Conservation (phyloP, 2,329 filamentous ascomycete genomes). For the Clonostachys rhizophaga region DNA sequence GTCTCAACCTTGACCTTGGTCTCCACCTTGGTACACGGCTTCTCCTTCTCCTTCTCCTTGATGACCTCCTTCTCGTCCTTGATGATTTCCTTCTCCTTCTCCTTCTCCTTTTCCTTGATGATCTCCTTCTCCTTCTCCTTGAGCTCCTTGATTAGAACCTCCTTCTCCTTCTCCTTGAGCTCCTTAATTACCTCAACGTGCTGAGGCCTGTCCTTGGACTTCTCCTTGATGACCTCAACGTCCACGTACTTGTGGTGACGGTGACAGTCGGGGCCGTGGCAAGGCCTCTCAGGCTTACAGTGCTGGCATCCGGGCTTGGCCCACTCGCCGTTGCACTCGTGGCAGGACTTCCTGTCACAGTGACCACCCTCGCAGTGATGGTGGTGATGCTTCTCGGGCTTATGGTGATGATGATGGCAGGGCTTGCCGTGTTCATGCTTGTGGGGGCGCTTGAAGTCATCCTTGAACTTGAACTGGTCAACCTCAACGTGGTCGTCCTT, state of each 20-base stretch:
- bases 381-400: not conserved
- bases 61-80: not conserved
- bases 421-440: not conserved
- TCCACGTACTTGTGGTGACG: conserved; percentile 2
- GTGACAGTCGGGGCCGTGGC: conserved; percentile 7
- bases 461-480: not conserved
- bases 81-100: not conserved
- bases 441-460: not conserved
- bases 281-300: conserved; percentile 15
- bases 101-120: not conserved
- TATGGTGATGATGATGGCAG: too few species aligned
- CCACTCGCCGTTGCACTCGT: conserved; percentile 15
- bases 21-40: not conserved
- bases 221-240: conserved; percentile 3
- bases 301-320: conserved; percentile 21
- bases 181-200: not conserved
- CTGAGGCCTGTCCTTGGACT: too few species aligned
- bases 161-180: not conserved
- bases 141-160: not conserved
- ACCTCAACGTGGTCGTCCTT: conserved; percentile 1
- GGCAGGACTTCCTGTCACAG: conserved; percentile 14
- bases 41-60: not conserved
- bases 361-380: conserved; percentile 4
- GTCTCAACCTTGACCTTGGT: not conserved
- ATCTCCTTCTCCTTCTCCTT: not conserved